Percentiles rank a stretch among this genome's conserved stretches.
Conservation (phyloP, 2,329 filamentous ascomycete genomes). For the Sporothrix globosa region DNA sequence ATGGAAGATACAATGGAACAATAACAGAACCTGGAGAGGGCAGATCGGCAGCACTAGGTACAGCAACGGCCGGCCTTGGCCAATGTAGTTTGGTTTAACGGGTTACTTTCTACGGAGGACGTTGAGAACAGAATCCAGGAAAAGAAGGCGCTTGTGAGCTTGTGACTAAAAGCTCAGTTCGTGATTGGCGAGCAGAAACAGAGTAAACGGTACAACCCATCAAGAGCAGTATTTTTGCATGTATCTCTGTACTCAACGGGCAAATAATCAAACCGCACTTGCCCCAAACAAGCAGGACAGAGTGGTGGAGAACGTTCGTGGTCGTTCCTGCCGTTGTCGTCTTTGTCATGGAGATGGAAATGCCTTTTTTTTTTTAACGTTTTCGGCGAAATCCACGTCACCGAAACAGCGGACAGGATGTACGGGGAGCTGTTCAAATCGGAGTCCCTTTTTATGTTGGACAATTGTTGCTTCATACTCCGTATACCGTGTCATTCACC, state of each 20-base stretch:
- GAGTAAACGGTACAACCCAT: not conserved
- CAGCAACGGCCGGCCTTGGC: not conserved
- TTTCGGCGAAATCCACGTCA: slow-evolving; percentile 23
- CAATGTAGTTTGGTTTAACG: not conserved
- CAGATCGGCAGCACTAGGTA: not conserved
- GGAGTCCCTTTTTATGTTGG: too few relatives aligned
- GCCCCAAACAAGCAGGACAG: slow-evolving; percentile 30
- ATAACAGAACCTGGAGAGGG: not conserved
- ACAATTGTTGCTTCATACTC: not conserved
- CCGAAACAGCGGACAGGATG: not conserved
- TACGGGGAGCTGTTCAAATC: not conserved
- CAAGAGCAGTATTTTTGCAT: not conserved
- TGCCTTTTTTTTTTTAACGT: not conserved
- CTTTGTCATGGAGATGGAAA: not conserved
- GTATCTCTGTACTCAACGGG: slow-evolving; percentile 2
- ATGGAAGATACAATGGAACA: not conserved
- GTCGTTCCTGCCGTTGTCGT: not conserved
- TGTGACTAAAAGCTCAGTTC: slow-evolving; percentile 17
- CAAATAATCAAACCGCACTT: slow-evolving; percentile 17
- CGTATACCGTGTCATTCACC: not conserved
- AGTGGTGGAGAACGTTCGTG: too few relatives aligned
- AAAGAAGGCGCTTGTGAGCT: slow-evolving; percentile 11
- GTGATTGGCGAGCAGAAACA: slow-evolving; percentile 13
- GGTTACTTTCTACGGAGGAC: not conserved
- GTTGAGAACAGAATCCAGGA: too few relatives aligned